Percentiles rank a stretch among this genome's conserved stretches.
Conservation (phyloP, 1,284 basidiomycete genomes). For the Moesziomyces sp. region DNA sequence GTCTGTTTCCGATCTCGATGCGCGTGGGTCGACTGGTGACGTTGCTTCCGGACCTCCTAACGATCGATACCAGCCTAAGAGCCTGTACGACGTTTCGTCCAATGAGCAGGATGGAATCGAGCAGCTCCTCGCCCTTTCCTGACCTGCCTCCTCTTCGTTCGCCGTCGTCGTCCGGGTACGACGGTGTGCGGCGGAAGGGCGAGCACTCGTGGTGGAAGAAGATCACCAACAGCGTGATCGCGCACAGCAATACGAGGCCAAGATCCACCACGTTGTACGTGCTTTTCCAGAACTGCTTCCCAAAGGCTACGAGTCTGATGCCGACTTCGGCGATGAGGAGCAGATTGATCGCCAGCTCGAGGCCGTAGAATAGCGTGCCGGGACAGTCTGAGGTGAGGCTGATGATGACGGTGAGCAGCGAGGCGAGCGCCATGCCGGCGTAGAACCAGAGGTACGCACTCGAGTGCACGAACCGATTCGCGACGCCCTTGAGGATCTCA, state of each 20-base stretch:
- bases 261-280: conserved; percentile 66
- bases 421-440: conserved; percentile 62
- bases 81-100: conserved; percentile 63
- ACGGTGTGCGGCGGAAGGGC: conserved; percentile 45
- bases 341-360: conserved; percentile 64
- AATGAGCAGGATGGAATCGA: conserved; percentile 65
- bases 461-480: conserved; percentile 66
- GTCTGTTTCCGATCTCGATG: conserved; percentile 60
- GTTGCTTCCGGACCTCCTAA: conserved; percentile 57
- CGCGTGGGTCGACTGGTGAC: conserved; percentile 55
- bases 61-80: conserved; percentile 60
- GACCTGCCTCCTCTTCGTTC: conserved; percentile 14
- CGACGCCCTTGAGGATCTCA: conserved; percentile 65
- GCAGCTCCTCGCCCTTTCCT: conserved; percentile 61
- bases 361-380: conserved; percentile 60
- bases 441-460: conserved; percentile 66
- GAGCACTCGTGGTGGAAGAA: conserved; percentile 66
- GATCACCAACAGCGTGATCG: conserved; percentile 62
- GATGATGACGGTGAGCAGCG: conserved; percentile 62
- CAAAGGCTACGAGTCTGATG: conserved; percentile 61
- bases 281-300: conserved; percentile 66
- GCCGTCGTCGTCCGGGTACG: conserved; percentile 20
- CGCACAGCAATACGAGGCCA: conserved; percentile 59
- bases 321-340: conserved; percentile 64
- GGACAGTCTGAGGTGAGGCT: conserved; percentile 60